phyloP scores from a whole-genome alignment of 1,139 yeast species.

The Waltiozyma sp. region DNA sequence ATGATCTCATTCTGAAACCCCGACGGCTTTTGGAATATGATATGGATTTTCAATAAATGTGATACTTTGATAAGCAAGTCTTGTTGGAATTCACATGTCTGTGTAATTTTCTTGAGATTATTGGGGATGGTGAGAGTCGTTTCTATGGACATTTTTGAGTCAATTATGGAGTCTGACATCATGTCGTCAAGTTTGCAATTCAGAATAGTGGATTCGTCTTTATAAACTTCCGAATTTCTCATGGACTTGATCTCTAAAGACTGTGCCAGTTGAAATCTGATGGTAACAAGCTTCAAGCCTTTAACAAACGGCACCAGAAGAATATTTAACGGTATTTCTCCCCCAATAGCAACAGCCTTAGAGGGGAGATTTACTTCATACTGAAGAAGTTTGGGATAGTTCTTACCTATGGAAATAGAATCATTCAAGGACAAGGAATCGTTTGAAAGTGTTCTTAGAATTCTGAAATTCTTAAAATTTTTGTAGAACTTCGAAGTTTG shows the following conservation, averaged over 20 bases:
- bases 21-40: constrained; percentile 45
- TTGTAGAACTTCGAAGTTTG: constrained; percentile 12
- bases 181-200: constrained; percentile 22
- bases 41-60: constrained; percentile 47
- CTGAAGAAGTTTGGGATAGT: constrained; percentile 57
- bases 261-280: constrained; percentile 34
- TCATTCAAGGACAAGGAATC: constrained; percentile 40
- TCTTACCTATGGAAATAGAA: constrained; percentile 46
- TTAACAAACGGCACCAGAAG: constrained; percentile 50
- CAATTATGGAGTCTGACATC: constrained; percentile 2
- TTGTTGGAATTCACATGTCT: constrained; percentile 40
- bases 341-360: constrained; percentile 53
- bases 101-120: constrained; percentile 42
- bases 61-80: constrained; percentile 39
- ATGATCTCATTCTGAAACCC: constrained; percentile 61
- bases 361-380: constrained; percentile 47
- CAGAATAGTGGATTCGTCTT: constrained; percentile 32
- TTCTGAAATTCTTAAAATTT: constrained; percentile 31
- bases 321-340: constrained; percentile 39
- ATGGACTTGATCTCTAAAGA: background rate
- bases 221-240: constrained; percentile 23
- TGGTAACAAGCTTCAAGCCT: constrained; percentile 37
- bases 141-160: constrained; percentile 42
- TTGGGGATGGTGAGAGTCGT: constrained; percentile 41
- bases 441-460: constrained; percentile 42